Conservation (phyloP, 2,329 filamentous ascomycete species). For the Exophiala xenobiotica region DNA sequence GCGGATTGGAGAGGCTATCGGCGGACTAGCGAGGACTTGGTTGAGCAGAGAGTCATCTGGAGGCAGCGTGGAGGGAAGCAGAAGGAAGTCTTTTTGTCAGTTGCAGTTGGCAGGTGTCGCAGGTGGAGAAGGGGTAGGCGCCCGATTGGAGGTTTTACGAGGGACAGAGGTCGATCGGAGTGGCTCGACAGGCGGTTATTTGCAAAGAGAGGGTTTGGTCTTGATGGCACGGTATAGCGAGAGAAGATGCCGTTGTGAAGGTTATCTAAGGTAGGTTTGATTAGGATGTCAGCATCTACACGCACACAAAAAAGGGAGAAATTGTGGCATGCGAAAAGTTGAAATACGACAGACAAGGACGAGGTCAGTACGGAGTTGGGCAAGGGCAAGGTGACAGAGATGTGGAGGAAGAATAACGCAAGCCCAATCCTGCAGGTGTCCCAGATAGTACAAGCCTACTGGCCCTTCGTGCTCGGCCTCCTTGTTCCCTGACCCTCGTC, state of each 20-base stretch:
- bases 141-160: slow-evolving; percentile 19
- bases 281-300: background rate
- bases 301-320: background rate
- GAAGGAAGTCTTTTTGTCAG: slow-evolving; percentile 11
- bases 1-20: background rate
- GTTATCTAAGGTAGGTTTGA: too few relatives aligned
- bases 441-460: background rate
- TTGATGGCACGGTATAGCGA: background rate
- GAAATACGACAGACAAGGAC: too few relatives aligned
- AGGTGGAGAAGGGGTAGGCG: slow-evolving; percentile 9
- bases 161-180: background rate
- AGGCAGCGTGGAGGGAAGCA: background rate
- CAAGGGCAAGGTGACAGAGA: background rate
- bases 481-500: slow-evolving; percentile 1
- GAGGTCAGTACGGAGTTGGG: too few relatives aligned
- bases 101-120: slow-evolving; percentile 14
- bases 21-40: background rate
- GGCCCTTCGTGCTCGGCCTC: too few relatives aligned
- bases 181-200: background rate
- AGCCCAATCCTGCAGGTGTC: background rate
- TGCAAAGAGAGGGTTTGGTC: too few relatives aligned
- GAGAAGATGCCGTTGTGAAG: background rate
- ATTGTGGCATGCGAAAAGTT: background rate
- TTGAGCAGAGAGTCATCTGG: background rate
- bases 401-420: background rate